A percentile compares a stretch with the other conserved stretches of the same genome.
These are phyloP conservation scores for Cyberlindnera mycetangii DNA, from an alignment of 805 yeast species.

Conservation along the genomic window DNA sequence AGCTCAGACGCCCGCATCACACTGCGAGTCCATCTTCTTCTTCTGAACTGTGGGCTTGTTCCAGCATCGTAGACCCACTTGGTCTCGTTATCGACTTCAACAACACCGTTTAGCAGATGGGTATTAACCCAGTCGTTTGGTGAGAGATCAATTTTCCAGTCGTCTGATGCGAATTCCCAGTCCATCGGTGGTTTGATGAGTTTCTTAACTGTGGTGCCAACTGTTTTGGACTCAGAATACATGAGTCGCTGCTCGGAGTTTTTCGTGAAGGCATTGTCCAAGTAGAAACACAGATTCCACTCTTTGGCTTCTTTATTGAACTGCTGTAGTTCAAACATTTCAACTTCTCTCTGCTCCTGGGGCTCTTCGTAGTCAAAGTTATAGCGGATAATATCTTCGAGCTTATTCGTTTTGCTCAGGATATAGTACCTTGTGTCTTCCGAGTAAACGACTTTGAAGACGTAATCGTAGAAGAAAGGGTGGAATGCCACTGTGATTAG, in stretches of 20 bases:
- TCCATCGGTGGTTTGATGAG: slow-evolving; percentile 53
- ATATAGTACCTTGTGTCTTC: slow-evolving; percentile 62
- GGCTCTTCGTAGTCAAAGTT: slow-evolving; percentile 40
- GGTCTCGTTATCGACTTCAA: slow-evolving; percentile 65
- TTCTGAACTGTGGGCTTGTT: slow-evolving; percentile 39
- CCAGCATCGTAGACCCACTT: slow-evolving; percentile 81
- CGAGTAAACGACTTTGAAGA: slow-evolving; percentile 49
- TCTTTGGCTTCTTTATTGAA: slow-evolving; percentile 45
- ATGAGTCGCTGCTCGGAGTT: slow-evolving; percentile 40
- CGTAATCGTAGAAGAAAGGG: slow-evolving; percentile 47
- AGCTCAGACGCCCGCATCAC: slow-evolving; percentile 29
- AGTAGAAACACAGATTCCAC: slow-evolving; percentile 65
- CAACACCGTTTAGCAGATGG: slow-evolving; percentile 46
- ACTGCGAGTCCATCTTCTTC: slow-evolving; percentile 65
- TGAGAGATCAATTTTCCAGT: slow-evolving; percentile 67
- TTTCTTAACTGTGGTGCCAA: slow-evolving; percentile 1
- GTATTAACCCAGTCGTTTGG: slow-evolving; percentile 62
- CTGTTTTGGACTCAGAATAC: background rate
- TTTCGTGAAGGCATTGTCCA: slow-evolving; percentile 50
- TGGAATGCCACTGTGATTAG: slow-evolving; percentile 39
- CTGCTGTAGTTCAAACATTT: slow-evolving; percentile 65
- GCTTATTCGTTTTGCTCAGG: slow-evolving; percentile 44
- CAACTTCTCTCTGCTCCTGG: slow-evolving; percentile 49
- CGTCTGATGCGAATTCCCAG: slow-evolving; percentile 48
- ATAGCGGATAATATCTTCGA: slow-evolving; percentile 42